Evolutionary conservation across 139 green algal species (phyloP).

Genomic region (Chlamydomonas incerta): DNA sequence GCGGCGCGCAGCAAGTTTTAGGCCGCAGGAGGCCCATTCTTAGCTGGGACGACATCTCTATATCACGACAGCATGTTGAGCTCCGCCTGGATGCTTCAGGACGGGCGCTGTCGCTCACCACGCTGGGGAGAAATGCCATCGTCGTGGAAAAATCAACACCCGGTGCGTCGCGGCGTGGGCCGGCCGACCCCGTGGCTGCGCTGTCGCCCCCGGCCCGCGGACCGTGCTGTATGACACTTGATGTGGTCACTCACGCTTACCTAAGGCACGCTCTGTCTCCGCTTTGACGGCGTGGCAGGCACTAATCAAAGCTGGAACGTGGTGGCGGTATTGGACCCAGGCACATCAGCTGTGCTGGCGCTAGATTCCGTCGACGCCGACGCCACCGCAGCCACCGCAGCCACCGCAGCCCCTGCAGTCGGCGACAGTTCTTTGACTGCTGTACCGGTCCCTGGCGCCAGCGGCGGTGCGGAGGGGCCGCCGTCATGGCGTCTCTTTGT

Average conservation of each 20-base stretch:
- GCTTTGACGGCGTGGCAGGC: not conserved
- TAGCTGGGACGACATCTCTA: not conserved
- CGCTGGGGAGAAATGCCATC: not conserved
- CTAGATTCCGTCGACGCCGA: not conserved
- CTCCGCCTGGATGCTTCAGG: not conserved
- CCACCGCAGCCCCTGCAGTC: too few species aligned
- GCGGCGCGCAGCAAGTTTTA: not conserved
- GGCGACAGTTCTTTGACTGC: too few species aligned
- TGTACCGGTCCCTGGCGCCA: too few species aligned
- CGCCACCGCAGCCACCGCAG: not conserved
- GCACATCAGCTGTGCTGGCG: not conserved
- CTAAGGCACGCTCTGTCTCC: not conserved
- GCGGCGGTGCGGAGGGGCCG: too few species aligned
- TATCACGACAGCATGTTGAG: not conserved
- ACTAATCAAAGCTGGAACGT: conserved; percentile 2
- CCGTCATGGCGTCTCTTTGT: not conserved
- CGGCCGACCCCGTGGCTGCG: too few species aligned
- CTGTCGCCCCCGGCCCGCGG: too few species aligned
- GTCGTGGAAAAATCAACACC: not conserved
- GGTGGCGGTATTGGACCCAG: conserved; percentile 5
- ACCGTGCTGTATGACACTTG: not conserved
- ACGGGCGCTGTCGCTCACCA: not conserved
- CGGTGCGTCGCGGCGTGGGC: not conserved
- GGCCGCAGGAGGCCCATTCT: not conserved
- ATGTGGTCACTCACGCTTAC: not conserved